Evolutionary conservation across 495 filamentous ascomycete species (phyloP).

Genomic region (Trypethelium eluteriae): DNA sequence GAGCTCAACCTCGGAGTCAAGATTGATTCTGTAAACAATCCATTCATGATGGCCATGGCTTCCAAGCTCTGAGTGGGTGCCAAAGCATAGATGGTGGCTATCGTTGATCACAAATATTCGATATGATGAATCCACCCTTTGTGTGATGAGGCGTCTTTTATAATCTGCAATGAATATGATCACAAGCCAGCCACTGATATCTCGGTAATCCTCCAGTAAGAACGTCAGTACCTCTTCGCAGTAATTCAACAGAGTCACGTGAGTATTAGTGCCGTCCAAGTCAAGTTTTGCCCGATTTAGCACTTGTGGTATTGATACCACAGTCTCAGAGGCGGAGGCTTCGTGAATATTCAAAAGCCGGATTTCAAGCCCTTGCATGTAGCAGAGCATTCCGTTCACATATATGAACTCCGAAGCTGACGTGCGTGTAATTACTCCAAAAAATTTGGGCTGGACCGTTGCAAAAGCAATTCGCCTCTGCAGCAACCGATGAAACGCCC

Average conservation of each 20-base stretch:
- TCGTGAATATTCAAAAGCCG: constrained; percentile 1
- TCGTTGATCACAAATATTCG: constrained; percentile 38
- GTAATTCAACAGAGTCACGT: constrained; percentile 48
- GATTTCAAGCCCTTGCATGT: neutral
- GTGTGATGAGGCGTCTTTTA: constrained; percentile 15
- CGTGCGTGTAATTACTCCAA: neutral
- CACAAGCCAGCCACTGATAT: constrained; percentile 46
- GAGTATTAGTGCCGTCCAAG: constrained; percentile 12
- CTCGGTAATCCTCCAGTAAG: constrained; percentile 32
- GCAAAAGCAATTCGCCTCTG: constrained; percentile 8
- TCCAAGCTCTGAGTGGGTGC: constrained; percentile 49
- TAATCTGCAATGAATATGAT: constrained; percentile 41
- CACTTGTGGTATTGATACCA: constrained; percentile 8
- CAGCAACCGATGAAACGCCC: neutral
- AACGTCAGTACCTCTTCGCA: constrained; percentile 55
- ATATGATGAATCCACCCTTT: constrained; percentile 37
- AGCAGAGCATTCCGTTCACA: constrained; percentile 8
- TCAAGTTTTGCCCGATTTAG: neutral
- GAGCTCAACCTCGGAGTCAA: constrained; percentile 39
- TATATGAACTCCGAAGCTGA: constrained; percentile 8
- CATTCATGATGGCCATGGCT: constrained; percentile 51
- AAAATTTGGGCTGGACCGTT: neutral
- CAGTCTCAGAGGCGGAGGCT: neutral
- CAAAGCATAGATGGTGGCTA: constrained; percentile 60
- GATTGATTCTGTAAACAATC: constrained; percentile 43